Conservation (phyloP, 768 basidiomycete genomes). For the Leucocoprinus birnbaumii region DNA sequence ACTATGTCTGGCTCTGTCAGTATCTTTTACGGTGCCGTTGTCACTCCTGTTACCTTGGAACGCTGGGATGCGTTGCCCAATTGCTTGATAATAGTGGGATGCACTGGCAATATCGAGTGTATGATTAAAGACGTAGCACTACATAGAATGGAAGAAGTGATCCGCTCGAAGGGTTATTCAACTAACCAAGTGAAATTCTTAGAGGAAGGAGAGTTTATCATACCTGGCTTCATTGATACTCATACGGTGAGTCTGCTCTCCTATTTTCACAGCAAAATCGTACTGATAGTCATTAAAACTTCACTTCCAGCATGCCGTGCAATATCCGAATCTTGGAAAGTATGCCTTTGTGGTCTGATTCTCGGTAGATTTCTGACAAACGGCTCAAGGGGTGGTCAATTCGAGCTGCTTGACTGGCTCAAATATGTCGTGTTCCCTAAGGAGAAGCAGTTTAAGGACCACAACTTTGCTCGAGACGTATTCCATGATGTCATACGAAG, state of each 20-base stretch:
- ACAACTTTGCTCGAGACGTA: slow-evolving; percentile 60
- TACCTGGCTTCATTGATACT: slow-evolving; percentile 91
- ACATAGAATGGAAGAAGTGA: slow-evolving; percentile 43
- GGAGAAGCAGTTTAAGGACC: slow-evolving; percentile 73
- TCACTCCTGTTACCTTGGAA: slow-evolving; percentile 47
- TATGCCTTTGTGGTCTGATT: slow-evolving; percentile 20
- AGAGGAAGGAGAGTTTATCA: slow-evolving; percentile 60
- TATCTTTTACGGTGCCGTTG: slow-evolving; percentile 53
- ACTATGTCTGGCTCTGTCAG: slow-evolving; percentile 17
- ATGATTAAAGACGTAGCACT: slow-evolving; percentile 55
- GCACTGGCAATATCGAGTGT: slow-evolving; percentile 61
- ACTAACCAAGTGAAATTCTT: slow-evolving; percentile 43
- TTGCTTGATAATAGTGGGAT: slow-evolving; percentile 52
- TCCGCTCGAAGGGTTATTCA: slow-evolving; percentile 48
- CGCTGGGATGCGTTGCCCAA: slow-evolving; percentile 43
- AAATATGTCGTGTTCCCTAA: slow-evolving; percentile 81
- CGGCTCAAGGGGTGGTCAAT: slow-evolving; percentile 58
- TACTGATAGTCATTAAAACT: neutral
- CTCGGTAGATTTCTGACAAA: neutral
- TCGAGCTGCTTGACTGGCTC: slow-evolving; percentile 90
- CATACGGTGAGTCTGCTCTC: slow-evolving; percentile 63
- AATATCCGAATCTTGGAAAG: slow-evolving; percentile 73
- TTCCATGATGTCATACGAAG: slow-evolving; percentile 75
- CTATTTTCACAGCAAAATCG: neutral
- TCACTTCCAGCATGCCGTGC: slow-evolving; percentile 65